A percentile compares a stretch with the other conserved stretches of the same genome.
Evolutionary conservation across 768 basidiomycete genomes (phyloP).

Genomic region (Pseudohyphozyma bogoriensis): DNA sequence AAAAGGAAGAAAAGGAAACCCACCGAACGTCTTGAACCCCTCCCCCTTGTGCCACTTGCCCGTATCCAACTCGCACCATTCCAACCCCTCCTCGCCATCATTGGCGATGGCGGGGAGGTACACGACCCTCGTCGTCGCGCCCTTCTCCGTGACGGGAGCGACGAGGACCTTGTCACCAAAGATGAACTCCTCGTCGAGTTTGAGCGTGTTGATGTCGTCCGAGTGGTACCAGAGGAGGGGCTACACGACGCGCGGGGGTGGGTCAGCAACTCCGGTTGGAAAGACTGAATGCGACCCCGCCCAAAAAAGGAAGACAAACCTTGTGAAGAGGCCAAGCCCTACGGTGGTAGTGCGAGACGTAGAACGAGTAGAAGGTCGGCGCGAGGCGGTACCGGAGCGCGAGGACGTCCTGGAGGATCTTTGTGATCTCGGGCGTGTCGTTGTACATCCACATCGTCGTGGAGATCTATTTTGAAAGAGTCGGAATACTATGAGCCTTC

Average conservation of each 20-base stretch:
- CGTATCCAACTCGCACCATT: constrained; percentile 6
- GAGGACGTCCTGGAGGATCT: background rate
- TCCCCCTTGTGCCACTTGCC: background rate
- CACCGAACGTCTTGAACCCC: background rate
- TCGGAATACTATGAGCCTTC: no score
- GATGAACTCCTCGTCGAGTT: constrained; percentile 5
- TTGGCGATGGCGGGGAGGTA: background rate
- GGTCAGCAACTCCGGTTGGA: no score
- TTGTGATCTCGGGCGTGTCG: background rate
- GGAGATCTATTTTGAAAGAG: no score
- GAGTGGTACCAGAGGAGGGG: constrained; percentile 6
- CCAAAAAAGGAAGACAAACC: background rate
- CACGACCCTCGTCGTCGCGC: background rate
- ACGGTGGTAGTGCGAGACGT: constrained; percentile 2
- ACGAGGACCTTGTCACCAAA: constrained; percentile 1
- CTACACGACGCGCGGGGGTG: background rate
- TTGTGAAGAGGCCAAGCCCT: background rate
- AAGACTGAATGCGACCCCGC: no score
- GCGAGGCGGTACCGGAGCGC: constrained; percentile 1
- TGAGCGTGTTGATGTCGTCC: background rate
- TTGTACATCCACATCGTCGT: constrained; percentile 4
- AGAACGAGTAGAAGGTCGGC: constrained; percentile 3
- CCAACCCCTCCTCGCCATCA: background rate
- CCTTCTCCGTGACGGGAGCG: constrained; percentile 1
- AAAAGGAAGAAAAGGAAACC: background rate